A percentile compares a stretch with the other conserved stretches of the same genome.
phyloP scores from a whole-genome alignment of 202 grass and related monocot genomes.

The Carex arenaria region DNA sequence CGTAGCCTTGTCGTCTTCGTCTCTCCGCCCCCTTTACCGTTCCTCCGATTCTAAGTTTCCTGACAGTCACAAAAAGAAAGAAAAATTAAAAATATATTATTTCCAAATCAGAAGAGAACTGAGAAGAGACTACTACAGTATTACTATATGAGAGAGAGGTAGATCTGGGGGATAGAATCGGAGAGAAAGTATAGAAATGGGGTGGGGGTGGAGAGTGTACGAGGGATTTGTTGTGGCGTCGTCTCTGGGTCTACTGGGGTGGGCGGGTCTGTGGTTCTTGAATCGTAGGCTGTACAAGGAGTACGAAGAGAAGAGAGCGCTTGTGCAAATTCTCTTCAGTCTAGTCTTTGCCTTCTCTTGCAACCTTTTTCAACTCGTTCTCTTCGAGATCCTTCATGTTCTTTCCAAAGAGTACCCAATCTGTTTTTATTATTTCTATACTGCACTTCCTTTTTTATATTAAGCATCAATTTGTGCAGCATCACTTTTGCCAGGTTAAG shows the following conservation, averaged over 20 bases:
- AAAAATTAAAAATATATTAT: neutral
- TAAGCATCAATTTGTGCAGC: neutral
- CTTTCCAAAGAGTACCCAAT: conserved; percentile 68
- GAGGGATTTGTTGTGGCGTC: conserved; percentile 59
- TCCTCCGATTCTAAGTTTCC: neutral
- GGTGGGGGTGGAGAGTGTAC: conserved; percentile 62
- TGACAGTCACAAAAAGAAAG: neutral
- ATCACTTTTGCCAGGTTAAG: neutral
- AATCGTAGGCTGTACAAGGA: conserved; percentile 98
- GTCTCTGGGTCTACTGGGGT: conserved; percentile 73
- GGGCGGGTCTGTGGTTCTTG: conserved; percentile 96
- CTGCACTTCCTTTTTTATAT: neutral
- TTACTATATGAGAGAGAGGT: neutral
- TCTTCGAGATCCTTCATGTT: conserved; percentile 96
- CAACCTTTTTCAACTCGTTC: conserved; percentile 95
- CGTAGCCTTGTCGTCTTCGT: neutral
- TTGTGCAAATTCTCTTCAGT: conserved; percentile 99
- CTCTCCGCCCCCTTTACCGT: neutral
- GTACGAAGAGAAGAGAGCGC: conserved; percentile 93
- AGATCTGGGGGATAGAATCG: neutral
- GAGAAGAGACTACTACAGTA: neutral
- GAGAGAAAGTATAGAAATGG: conserved; percentile 24
- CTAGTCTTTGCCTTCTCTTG: conserved; percentile 99
- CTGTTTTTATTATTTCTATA: neutral
- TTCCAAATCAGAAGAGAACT: neutral